Percentiles rank a stretch among this genome's conserved stretches.
Evolutionary conservation across 345 rosid genomes (phyloP).

Genomic region (Citropsis articulata): DNA sequence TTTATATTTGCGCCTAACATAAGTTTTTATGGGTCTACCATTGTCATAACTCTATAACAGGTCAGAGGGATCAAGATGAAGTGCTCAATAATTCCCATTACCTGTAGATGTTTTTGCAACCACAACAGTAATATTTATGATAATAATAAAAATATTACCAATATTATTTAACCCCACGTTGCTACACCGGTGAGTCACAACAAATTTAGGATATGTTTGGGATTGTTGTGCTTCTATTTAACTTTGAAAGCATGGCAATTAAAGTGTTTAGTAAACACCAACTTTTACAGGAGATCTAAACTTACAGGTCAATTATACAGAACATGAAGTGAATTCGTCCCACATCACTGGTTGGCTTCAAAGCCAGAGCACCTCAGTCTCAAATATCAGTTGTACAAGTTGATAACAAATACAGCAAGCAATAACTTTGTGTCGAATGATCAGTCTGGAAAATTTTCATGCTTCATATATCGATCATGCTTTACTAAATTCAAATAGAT

Average conservation of each 20-base stretch:
- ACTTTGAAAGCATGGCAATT: background rate
- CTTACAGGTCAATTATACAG: background rate
- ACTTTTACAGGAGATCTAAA: background rate
- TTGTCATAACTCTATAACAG: constrained; percentile 5
- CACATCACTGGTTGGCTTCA: background rate
- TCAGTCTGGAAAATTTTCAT: background rate
- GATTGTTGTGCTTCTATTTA: background rate
- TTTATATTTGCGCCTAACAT: too few species aligned
- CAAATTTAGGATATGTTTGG: background rate
- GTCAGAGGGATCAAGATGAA: background rate
- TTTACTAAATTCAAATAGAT: background rate
- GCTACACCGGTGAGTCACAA: background rate
- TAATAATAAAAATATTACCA: background rate
- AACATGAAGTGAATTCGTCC: background rate
- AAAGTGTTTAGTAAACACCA: background rate
- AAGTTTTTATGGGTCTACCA: too few species aligned
- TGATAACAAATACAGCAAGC: background rate
- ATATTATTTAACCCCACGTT: background rate
- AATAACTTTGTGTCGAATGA: background rate
- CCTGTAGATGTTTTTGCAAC: background rate
- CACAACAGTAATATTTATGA: background rate
- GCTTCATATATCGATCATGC: background rate
- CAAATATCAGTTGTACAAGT: background rate
- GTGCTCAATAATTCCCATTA: background rate
- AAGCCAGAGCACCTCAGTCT: background rate